A percentile compares a stretch with the other conserved stretches of the same genome.
phyloP scores from a whole-genome alignment of 2,329 filamentous ascomycete species.

The Epichloe elymi region DNA sequence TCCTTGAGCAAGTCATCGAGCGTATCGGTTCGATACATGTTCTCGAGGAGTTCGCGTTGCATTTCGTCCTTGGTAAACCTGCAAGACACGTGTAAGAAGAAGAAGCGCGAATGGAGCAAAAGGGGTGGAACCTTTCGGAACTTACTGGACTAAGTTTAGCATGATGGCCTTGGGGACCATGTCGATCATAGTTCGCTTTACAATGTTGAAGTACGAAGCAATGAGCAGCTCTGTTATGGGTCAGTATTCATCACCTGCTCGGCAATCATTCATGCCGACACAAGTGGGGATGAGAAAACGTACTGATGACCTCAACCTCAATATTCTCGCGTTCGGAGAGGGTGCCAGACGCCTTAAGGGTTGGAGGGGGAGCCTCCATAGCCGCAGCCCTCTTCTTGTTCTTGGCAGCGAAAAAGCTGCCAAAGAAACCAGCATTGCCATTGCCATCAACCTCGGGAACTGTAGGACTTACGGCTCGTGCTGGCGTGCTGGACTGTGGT shows the following conservation, averaged over 20 bases:
- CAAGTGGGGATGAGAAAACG: conserved; percentile 21
- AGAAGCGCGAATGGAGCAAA: not conserved
- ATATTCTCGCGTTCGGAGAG: conserved; percentile 88
- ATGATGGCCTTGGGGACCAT: conserved; percentile 99
- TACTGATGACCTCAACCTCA: conserved; percentile 97
- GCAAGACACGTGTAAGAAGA: conserved; percentile 3
- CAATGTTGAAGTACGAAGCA: conserved; percentile 95
- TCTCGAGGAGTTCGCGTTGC: conserved; percentile 91
- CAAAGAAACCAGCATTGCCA: conserved; percentile 75
- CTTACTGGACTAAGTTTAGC: conserved; percentile 89
- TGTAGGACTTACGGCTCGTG: conserved; percentile 63
- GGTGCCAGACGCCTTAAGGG: conserved; percentile 84
- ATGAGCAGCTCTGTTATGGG: conserved; percentile 67
- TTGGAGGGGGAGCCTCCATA: conserved; percentile 95
- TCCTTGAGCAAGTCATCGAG: conserved; percentile 94
- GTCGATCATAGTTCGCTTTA: conserved; percentile 96
- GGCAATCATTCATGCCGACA: not conserved
- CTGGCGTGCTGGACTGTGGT: conserved; percentile 50
- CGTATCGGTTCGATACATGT: conserved; percentile 88
- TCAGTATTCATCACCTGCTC: not conserved
- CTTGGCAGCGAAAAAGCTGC: conserved; percentile 96
- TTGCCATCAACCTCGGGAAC: conserved; percentile 36
- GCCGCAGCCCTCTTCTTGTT: conserved; percentile 99
- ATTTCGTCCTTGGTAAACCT: conserved; percentile 96
- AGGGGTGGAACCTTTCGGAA: conserved; percentile 13